Percentiles rank a stretch among this genome's conserved stretches.
Conservation (phyloP, 805 yeast genomes). For the Pichia phayaonensis region DNA sequence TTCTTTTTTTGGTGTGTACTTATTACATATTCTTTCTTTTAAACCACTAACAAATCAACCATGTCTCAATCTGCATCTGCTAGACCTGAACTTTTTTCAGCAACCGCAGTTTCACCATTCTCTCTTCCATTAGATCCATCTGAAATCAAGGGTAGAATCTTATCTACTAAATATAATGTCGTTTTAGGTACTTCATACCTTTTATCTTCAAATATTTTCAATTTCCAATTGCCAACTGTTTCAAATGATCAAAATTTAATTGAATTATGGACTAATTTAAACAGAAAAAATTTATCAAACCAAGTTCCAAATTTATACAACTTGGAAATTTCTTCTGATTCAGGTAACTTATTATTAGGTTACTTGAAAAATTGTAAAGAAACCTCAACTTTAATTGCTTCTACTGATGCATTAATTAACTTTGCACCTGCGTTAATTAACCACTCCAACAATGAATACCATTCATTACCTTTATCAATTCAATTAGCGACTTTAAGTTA, state of each 20-base stretch:
- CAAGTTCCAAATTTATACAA: conserved; percentile 54
- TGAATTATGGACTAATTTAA: conserved; percentile 55
- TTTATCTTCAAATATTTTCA: conserved; percentile 48
- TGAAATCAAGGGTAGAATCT: conserved; percentile 38
- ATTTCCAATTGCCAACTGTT: conserved; percentile 35
- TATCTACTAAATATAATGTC: conserved; percentile 48
- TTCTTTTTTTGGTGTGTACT: neutral
- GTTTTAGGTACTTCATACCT: conserved; percentile 49
- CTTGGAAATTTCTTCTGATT: conserved; percentile 75
- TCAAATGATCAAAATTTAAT: conserved; percentile 38
- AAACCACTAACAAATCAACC: conserved; percentile 7
- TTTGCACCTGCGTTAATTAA: conserved; percentile 55
- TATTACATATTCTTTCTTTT: neutral
- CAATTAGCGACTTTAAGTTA: conserved; percentile 74
- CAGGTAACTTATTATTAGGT: conserved; percentile 73
- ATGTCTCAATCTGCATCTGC: conserved; percentile 14
- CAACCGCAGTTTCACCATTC: conserved; percentile 44
- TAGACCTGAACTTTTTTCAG: conserved; percentile 26
- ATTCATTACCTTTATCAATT: conserved; percentile 51
- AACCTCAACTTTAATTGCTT: conserved; percentile 45
- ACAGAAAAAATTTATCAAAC: conserved; percentile 44
- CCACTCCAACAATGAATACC: conserved; percentile 23
- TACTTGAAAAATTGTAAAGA: conserved; percentile 34
- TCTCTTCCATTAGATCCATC: conserved; percentile 55
- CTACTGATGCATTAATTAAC: conserved; percentile 59